Evolutionary conservation across 75 land plant genomes (phyloP).

Genomic region (Cunninghamia lanceolata): DNA sequence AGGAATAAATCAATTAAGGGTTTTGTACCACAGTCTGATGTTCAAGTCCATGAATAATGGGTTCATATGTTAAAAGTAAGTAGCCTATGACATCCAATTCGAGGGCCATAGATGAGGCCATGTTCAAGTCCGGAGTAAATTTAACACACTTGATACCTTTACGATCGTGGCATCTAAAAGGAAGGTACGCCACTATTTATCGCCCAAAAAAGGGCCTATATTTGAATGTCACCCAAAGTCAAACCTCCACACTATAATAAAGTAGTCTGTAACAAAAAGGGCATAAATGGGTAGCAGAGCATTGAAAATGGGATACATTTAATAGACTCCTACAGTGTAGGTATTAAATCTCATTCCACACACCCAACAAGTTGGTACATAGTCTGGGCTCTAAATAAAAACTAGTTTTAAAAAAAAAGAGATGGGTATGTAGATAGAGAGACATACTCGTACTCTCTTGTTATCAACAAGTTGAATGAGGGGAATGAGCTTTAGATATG

Average conservation of each 20-base stretch:
- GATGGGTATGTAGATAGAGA: not conserved
- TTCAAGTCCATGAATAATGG: too few relatives aligned
- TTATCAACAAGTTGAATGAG: constrained; percentile 87
- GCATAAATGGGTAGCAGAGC: not conserved
- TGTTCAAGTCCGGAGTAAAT: not conserved
- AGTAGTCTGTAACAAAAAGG: not conserved
- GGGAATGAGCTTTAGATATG: constrained; percentile 70
- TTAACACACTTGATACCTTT: not conserved
- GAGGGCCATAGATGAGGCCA: not conserved
- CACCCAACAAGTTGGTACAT: not conserved
- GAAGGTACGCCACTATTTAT: not conserved
- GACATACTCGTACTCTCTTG: constrained; percentile 53
- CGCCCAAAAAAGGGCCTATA: too few relatives aligned
- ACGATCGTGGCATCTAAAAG: not conserved
- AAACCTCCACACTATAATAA: not conserved
- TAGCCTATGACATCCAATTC: not conserved
- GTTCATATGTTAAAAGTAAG: not conserved
- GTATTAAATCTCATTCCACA: not conserved
- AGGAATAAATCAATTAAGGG: not conserved
- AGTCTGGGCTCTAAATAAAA: not conserved
- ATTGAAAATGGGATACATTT: not conserved
- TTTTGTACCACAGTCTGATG: not conserved
- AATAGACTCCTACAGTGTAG: too few relatives aligned
- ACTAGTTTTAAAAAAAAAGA: not conserved
- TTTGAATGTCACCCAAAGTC: not conserved